A percentile compares a stretch with the other conserved stretches of the same genome.
phyloP scores from a whole-genome alignment of 306 rosid genomes.

The Pyrus communis region DNA sequence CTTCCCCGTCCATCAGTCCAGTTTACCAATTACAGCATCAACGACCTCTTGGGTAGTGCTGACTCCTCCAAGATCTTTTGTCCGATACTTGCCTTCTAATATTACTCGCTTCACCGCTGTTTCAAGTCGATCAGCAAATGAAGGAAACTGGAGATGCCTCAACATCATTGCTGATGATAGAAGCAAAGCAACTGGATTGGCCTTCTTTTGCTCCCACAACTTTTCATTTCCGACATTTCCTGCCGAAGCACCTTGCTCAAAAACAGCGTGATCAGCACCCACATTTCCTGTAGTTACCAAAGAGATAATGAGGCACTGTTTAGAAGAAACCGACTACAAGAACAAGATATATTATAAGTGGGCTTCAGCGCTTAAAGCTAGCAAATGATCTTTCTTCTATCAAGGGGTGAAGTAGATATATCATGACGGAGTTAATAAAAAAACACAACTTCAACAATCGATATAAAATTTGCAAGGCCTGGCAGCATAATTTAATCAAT shows the following conservation, averaged over 20 bases:
- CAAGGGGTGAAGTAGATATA: not conserved
- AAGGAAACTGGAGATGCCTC: slow-evolving; percentile 89
- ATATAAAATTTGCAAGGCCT: not conserved
- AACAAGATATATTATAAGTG: not conserved
- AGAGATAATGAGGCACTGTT: slow-evolving; percentile 5
- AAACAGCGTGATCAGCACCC: slow-evolving; percentile 83
- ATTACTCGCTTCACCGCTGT: slow-evolving; percentile 72
- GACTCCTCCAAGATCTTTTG: slow-evolving; percentile 83
- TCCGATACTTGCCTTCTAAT: slow-evolving; percentile 54
- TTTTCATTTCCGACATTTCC: slow-evolving; percentile 79
- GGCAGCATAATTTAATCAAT: not conserved
- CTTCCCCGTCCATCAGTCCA: slow-evolving; percentile 36
- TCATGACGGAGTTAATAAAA: not conserved
- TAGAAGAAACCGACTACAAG: not conserved
- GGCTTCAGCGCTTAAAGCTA: not conserved
- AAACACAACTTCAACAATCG: not conserved
- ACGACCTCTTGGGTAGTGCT: slow-evolving; percentile 82
- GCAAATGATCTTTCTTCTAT: slow-evolving; percentile 1
- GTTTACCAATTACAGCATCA: slow-evolving; percentile 63
- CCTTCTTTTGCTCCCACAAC: slow-evolving; percentile 50
- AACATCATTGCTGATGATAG: slow-evolving; percentile 97
- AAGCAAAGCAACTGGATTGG: slow-evolving; percentile 89
- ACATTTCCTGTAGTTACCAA: slow-evolving; percentile 61
- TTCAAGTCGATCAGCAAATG: slow-evolving; percentile 84
- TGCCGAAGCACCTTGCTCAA: slow-evolving; percentile 98